These are phyloP conservation scores for Candida adriatica DNA, from an alignment of 805 yeast species.

Conservation along the genomic window DNA sequence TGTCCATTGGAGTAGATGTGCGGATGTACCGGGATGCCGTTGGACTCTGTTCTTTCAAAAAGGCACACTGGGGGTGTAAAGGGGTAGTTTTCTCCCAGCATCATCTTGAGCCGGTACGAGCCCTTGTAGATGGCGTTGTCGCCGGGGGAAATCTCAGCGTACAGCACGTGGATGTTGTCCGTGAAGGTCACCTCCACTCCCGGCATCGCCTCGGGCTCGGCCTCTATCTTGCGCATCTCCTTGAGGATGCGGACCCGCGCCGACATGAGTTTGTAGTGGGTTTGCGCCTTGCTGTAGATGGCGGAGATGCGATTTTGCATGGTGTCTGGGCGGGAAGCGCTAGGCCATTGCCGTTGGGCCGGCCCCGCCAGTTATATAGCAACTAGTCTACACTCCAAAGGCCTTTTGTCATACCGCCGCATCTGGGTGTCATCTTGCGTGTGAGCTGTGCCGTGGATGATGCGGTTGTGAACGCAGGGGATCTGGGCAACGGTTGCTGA, in stretches of 20 bases:
- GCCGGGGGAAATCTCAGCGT: conserved; percentile 31
- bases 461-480: too few species aligned
- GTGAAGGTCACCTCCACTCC: conserved; percentile 27
- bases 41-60: conserved; percentile 25
- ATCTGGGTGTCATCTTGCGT: too few species aligned
- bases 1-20: conserved; percentile 74
- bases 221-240: conserved; percentile 17
- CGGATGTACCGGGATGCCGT: conserved; percentile 61
- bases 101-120: conserved; percentile 36
- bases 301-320: too few species aligned
- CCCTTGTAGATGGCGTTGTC: conserved; percentile 31
- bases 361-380: too few species aligned
- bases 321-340: too few species aligned
- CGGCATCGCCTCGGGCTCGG: conserved; percentile 11
- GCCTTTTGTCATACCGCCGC: too few species aligned
- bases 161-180: conserved; percentile 27
- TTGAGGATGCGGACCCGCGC: conserved; percentile 9
- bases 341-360: too few species aligned
- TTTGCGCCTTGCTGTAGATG: too few species aligned
- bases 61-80: conserved; percentile 52
- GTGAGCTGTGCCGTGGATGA: too few species aligned
- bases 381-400: too few species aligned
- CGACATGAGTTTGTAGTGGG: background rate
- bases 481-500: too few species aligned
- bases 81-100: conserved; percentile 43